Evolutionary conservation across 257 asterid species (phyloP).

Genomic region (Scutellaria minor): DNA sequence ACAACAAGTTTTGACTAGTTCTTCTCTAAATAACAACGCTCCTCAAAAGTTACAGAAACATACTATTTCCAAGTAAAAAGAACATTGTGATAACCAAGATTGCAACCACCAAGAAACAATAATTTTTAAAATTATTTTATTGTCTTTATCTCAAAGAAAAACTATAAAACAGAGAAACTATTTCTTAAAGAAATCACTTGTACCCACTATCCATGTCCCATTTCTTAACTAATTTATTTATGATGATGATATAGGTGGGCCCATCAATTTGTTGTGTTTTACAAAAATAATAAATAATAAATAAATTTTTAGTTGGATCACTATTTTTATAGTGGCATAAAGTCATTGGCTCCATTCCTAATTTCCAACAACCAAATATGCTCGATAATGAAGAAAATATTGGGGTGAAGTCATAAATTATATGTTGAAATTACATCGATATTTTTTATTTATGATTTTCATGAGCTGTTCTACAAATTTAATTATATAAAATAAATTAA

Average conservation of each 20-base stretch:
- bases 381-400: constrained; percentile 8
- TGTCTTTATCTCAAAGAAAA: constrained; percentile 37
- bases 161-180: constrained; percentile 35
- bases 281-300: not conserved
- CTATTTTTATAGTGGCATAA: constrained; percentile 27
- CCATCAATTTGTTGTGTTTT: constrained; percentile 12
- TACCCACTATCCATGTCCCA: constrained; percentile 50
- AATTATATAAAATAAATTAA: too few relatives aligned
- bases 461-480: too few relatives aligned
- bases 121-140: not conserved
- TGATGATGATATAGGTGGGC: constrained; percentile 32
- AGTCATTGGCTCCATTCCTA: constrained; percentile 21
- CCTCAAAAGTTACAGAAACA: constrained; percentile 28
- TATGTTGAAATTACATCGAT: not conserved
- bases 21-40: not conserved
- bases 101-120: not conserved
- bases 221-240: constrained; percentile 33
- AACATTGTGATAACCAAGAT: constrained; percentile 26
- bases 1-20: constrained; percentile 4
- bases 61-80: constrained; percentile 26
- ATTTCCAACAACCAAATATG: constrained; percentile 30
- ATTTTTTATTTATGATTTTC: too few relatives aligned
- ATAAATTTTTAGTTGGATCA: not conserved
- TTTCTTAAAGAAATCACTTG: constrained; percentile 54
- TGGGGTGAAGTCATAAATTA: not conserved